These are phyloP conservation scores for Dactylorhiza incarnata DNA, from an alignment of 106 monocot genomes.

Conservation along the genomic window DNA sequence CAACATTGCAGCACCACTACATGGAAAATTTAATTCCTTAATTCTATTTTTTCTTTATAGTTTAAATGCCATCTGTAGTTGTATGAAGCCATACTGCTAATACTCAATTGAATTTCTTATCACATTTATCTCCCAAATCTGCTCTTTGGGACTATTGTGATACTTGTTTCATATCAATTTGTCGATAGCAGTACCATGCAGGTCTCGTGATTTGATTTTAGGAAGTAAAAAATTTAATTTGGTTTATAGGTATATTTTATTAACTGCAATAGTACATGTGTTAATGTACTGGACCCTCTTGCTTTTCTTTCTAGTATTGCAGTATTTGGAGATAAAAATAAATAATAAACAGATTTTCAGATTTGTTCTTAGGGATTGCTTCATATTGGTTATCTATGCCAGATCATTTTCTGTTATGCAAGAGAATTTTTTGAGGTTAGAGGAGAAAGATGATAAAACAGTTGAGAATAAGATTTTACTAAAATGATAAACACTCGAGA, in stretches of 20 bases:
- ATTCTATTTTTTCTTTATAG: neutral
- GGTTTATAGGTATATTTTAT: neutral
- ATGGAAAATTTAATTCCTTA: neutral
- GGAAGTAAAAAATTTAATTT: neutral
- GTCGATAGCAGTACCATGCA: neutral
- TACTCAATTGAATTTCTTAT: neutral
- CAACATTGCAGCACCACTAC: neutral
- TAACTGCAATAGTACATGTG: neutral
- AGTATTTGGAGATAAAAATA: neutral
- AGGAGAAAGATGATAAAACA: no score
- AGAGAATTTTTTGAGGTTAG: neutral
- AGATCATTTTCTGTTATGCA: neutral
- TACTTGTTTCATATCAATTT: neutral
- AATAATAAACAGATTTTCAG: neutral
- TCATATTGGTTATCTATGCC: neutral
- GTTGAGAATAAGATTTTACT: no score
- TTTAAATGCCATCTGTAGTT: neutral
- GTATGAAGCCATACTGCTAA: neutral
- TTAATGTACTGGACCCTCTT: neutral
- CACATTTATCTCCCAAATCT: neutral
- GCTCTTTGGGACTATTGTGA: neutral
- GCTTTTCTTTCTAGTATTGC: neutral
- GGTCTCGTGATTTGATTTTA: neutral
- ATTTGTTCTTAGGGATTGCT: neutral
- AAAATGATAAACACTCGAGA: no score